phyloP scores from a whole-genome alignment of 2,329 filamentous ascomycete genomes.

The Talaromyces sp. region DNA sequence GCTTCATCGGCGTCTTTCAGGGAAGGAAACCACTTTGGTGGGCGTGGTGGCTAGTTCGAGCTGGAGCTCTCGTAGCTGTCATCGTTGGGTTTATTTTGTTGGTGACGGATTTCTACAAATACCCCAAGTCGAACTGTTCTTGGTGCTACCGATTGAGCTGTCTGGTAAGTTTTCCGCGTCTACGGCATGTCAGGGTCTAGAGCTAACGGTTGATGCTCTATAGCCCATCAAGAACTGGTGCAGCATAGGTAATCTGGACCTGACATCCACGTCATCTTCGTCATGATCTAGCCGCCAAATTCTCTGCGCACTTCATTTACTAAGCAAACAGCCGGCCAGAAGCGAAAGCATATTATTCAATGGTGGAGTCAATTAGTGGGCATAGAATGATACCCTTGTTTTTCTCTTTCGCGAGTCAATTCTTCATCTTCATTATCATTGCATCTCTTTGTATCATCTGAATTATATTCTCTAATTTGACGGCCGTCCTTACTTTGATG shows the following conservation, averaged over 20 bases:
- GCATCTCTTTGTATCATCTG: neutral
- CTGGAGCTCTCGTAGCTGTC: slow-evolving; percentile 71
- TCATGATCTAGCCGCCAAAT: neutral
- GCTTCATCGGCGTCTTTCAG: slow-evolving; percentile 74
- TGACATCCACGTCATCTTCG: slow-evolving; percentile 19
- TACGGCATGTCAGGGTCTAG: neutral
- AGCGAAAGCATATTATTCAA: neutral
- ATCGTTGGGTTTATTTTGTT: slow-evolving; percentile 82
- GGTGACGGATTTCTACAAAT: slow-evolving; percentile 85
- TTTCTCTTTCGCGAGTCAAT: neutral
- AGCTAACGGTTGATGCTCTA: slow-evolving; percentile 18
- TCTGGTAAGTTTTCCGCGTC: slow-evolving; percentile 60
- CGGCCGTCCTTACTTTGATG: neutral
- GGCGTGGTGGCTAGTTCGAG: slow-evolving; percentile 91
- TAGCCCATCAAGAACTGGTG: slow-evolving; percentile 47
- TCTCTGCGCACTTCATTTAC: neutral
- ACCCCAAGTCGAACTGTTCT: slow-evolving; percentile 63
- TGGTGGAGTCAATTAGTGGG: neutral
- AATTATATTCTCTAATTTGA: neutral
- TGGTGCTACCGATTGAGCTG: slow-evolving; percentile 98
- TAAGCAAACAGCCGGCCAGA: neutral
- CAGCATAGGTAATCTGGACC: slow-evolving; percentile 33
- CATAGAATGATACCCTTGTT: slow-evolving; percentile 10
- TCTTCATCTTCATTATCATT: neutral
- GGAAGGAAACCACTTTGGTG: slow-evolving; percentile 92